Percentiles rank a stretch among this genome's conserved stretches.
Evolutionary conservation across 495 filamentous ascomycete genomes (phyloP).

Genomic region (Sabuloglossum arenarium): DNA sequence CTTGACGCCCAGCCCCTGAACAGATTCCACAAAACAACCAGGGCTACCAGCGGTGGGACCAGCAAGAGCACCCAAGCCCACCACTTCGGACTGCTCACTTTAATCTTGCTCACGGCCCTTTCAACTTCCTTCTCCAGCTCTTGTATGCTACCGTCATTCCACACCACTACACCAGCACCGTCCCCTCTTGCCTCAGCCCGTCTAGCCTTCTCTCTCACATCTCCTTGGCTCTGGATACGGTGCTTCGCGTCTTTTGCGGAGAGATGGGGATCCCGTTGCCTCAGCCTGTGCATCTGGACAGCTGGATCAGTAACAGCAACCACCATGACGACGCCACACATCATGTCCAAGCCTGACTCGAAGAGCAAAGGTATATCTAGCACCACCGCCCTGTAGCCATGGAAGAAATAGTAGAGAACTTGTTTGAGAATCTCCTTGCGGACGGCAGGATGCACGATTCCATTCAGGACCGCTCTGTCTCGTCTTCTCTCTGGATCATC

Average conservation of each 20-base stretch:
- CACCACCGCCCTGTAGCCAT: constrained; percentile 69
- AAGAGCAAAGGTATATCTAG: constrained; percentile 84
- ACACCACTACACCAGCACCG: constrained; percentile 50
- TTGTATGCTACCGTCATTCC: constrained; percentile 61
- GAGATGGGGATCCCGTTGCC: constrained; percentile 49
- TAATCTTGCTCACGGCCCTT: constrained; percentile 38
- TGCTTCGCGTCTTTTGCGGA: constrained; percentile 61
- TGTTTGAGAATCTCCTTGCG: constrained; percentile 50
- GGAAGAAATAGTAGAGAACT: constrained; percentile 41
- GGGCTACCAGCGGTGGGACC: constrained; percentile 48
- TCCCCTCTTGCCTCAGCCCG: constrained; percentile 41
- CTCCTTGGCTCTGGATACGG: constrained; percentile 63
- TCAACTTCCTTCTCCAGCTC: constrained; percentile 43
- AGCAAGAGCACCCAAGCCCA: constrained; percentile 59
- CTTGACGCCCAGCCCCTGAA: constrained; percentile 44
- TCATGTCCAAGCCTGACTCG: constrained; percentile 59
- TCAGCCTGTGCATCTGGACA: constrained; percentile 60
- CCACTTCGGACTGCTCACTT: constrained; percentile 44
- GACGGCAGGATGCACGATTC: constrained; percentile 84
- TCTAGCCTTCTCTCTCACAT: constrained; percentile 60
- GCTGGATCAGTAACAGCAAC: constrained; percentile 55
- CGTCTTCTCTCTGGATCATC: constrained; percentile 34
- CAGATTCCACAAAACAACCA: constrained; percentile 42
- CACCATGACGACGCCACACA: constrained; percentile 67
- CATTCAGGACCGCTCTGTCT: constrained; percentile 56